Conservation (phyloP, 2,329 filamentous ascomycete species). For the Monilinia vaccinii-corymbosi region DNA sequence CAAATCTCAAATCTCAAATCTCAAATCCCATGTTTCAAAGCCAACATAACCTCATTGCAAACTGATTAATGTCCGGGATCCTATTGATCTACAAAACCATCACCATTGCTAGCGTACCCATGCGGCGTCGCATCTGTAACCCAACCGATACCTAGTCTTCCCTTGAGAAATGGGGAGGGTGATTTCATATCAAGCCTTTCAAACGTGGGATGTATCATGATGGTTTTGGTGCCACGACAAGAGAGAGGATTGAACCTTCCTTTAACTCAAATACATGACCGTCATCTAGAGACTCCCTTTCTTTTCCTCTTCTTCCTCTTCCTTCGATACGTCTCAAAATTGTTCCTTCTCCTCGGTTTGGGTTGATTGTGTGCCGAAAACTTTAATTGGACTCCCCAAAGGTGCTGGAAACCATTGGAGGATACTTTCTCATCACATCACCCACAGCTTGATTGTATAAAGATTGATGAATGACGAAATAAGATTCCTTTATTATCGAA, state of each 20-base stretch:
- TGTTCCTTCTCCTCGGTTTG: background rate
- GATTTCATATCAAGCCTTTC: background rate
- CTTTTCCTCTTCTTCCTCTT: no score
- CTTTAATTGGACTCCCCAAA: background rate
- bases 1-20: background rate
- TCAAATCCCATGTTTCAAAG: no score
- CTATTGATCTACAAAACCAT: no score
- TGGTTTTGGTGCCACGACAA: background rate
- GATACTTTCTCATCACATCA: background rate
- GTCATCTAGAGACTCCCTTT: background rate
- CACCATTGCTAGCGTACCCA: background rate
- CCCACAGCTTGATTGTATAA: background rate
- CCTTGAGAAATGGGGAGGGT: background rate
- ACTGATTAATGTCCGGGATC: no score
- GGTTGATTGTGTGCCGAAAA: background rate
- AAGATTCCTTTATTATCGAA: background rate
- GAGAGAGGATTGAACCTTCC: background rate
- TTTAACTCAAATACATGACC: background rate
- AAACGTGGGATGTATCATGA: conserved; percentile 1
- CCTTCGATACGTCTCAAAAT: background rate
- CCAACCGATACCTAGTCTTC: no score
- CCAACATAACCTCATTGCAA: background rate
- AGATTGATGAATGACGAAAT: background rate
- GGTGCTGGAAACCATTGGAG: conserved; percentile 6
- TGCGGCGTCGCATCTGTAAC: background rate